Evolutionary conservation across 257 asterid species (phyloP), one percentile per base, ranked within the genome.

Genomic region (Solanum chiquidenum): DNA sequence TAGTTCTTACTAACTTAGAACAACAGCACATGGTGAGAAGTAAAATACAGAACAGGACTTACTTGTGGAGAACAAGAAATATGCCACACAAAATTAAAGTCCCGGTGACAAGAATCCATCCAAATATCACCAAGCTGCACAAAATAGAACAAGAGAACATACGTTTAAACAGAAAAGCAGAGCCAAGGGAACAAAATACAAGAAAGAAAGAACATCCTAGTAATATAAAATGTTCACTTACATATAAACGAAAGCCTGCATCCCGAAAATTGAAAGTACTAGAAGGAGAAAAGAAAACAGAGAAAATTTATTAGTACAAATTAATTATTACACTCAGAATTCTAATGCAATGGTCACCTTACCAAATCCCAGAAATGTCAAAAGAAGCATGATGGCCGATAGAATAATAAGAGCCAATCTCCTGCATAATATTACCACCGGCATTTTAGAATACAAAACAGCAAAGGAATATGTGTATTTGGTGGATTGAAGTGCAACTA

Each of bases 341-440:
- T 31, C 86, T 18, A 49, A 29, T 5, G 20, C 18, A 9, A 64
- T 23, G 76, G 71, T 20, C 72, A 75, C 79, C 93, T 88, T 93
- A 96, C 99, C 95, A 44, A 97, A 95, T 91, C 98, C 99, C 85
- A 97, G 93, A 86, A 95, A 97, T 20, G 98, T 93, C 71, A 97
- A 79, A 58, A 94, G 89, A 87, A 96, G 98, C 98, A 96, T 95
- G 66, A 93, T 93, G 2, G 98, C 98, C 21, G 99, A 94, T 68
- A 95, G 95, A 69, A 97, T 16, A 88, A 97, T 97, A 68, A 97
- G 98, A 84, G 97, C 96, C 93, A 94, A 87, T 91, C 98, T 91
- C 98, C 99, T 96, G 96, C 93, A 94, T 87, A 86, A 88, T 69
- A 88, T 44, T 58, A 77, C 40, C 13, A 68, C 33, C 38, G 31